These are phyloP conservation scores for Nitzschia sp. DNA, from an alignment of 108 stramenopile species.

Conservation along the genomic window DNA sequence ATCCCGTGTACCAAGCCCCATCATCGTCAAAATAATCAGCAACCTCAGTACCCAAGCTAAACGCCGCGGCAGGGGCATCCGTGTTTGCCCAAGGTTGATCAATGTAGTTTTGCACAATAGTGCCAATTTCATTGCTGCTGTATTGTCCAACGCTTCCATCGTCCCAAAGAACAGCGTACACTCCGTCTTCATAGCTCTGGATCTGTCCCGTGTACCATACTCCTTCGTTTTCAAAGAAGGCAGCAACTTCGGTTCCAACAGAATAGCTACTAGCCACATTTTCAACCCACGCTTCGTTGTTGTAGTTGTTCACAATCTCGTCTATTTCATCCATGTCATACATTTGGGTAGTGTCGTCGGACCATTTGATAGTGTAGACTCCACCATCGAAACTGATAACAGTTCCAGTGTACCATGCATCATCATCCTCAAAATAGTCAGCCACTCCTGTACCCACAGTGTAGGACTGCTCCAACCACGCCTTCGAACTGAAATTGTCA, in stretches of 20 bases:
- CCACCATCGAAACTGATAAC: background rate
- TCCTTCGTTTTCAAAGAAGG: background rate
- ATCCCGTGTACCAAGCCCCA: slow-evolving; percentile 1
- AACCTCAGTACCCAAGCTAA: background rate
- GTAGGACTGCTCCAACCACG: background rate
- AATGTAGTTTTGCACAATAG: background rate
- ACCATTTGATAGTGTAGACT: background rate
- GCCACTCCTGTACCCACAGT: background rate
- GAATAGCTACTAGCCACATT: background rate
- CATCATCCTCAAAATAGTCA: background rate
- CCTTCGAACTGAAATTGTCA: too few species aligned
- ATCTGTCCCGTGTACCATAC: background rate
- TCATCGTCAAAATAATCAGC: background rate
- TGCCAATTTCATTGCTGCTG: background rate
- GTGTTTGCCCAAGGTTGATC: background rate
- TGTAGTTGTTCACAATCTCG: background rate
- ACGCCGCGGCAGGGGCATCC: background rate
- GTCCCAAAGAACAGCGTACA: background rate
- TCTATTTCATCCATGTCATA: background rate
- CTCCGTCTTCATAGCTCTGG: background rate
- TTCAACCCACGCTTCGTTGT: background rate
- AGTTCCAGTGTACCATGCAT: background rate
- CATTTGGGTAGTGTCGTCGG: background rate
- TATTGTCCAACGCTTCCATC: background rate
- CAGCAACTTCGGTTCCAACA: slow-evolving; percentile 1